Percentiles rank a stretch among this genome's conserved stretches.
phyloP scores from a whole-genome alignment of 805 yeast species.

The Candida incommunis region DNA sequence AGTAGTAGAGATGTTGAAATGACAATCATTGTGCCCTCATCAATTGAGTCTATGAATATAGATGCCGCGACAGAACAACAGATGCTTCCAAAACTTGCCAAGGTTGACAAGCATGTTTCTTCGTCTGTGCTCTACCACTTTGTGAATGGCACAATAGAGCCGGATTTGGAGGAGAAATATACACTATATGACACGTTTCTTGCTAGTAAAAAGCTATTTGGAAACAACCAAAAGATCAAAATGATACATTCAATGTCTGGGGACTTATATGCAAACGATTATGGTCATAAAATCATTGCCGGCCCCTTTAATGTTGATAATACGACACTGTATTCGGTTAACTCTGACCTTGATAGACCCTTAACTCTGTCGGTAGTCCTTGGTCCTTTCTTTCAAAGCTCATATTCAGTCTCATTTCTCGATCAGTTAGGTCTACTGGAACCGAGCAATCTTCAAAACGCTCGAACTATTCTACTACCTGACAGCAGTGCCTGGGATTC shows the following conservation, averaged over 20 bases:
- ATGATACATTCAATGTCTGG: slow-evolving; percentile 23
- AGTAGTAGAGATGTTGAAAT: slow-evolving; percentile 17
- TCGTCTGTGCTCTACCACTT: slow-evolving; percentile 50
- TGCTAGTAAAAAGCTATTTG: slow-evolving; percentile 33
- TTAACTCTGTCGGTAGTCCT: slow-evolving; percentile 48
- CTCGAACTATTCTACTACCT: slow-evolving; percentile 71
- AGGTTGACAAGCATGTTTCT: slow-evolving; percentile 19
- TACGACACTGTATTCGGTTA: slow-evolving; percentile 50
- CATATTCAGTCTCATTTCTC: slow-evolving; percentile 48
- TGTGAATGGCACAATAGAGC: slow-evolving; percentile 22
- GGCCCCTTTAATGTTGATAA: slow-evolving; percentile 37
- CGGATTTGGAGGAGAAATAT: slow-evolving; percentile 12
- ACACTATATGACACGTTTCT: slow-evolving; percentile 23
- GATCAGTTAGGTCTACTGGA: slow-evolving; percentile 37
- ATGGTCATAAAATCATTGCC: not conserved
- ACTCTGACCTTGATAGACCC: slow-evolving; percentile 51
- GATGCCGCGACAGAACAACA: not conserved
- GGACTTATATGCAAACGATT: slow-evolving; percentile 39
- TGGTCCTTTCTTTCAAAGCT: slow-evolving; percentile 47
- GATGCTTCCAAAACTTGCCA: slow-evolving; percentile 10
- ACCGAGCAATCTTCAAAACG: slow-evolving; percentile 38
- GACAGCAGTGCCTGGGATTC: slow-evolving; percentile 59
- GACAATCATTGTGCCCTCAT: not conserved
- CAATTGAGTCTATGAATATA: not conserved
- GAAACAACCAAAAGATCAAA: slow-evolving; percentile 49